phyloP scores from a whole-genome alignment of 148 eudicot genomes.

The Chenopodium formosanum region DNA sequence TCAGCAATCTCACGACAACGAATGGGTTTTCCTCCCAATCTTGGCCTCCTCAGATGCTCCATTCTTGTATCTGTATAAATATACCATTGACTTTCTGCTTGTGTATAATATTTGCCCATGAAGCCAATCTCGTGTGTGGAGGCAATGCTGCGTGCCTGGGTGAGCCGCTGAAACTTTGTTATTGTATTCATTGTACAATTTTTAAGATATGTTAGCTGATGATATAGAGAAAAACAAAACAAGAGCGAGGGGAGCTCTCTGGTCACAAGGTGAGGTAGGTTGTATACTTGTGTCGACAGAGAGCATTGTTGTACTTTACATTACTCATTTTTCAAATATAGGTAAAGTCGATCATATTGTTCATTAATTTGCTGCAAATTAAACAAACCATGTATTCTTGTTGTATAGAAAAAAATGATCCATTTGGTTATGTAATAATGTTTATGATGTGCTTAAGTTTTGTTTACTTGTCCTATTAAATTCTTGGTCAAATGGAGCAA shows the following conservation, averaged over 20 bases:
- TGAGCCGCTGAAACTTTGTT: neutral
- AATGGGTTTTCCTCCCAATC: neutral
- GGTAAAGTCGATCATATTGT: too few species aligned
- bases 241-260: neutral
- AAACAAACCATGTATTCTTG: neutral
- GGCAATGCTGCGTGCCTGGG: neutral
- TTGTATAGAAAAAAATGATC: neutral
- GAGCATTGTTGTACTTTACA: neutral
- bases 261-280: neutral
- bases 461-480: too few species aligned
- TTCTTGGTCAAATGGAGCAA: too few species aligned
- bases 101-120: neutral
- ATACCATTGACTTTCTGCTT: neutral
- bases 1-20: neutral
- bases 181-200: neutral
- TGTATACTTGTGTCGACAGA: neutral
- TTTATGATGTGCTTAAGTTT: too few species aligned
- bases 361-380: constrained; percentile 12
- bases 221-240: neutral
- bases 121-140: neutral
- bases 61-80: too few species aligned
- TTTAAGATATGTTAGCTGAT: neutral
- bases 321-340: neutral
- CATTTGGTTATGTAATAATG: neutral
- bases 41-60: neutral